These are phyloP conservation scores for Metschnikowia koreensis DNA, from an alignment of 805 yeast genomes.

Conservation along the genomic window DNA sequence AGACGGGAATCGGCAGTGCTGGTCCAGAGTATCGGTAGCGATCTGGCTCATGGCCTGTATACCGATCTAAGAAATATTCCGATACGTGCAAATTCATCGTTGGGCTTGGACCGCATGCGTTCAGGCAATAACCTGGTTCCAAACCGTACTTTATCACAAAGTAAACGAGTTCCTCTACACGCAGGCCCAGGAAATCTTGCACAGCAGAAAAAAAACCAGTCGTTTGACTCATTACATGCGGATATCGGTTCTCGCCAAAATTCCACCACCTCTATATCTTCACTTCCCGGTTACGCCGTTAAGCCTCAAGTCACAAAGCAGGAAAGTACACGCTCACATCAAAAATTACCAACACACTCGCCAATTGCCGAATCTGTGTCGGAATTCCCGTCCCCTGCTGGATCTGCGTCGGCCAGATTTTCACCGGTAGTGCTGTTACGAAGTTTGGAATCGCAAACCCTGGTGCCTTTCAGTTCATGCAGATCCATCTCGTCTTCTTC, in stretches of 20 bases:
- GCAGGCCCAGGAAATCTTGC: conserved; percentile 14
- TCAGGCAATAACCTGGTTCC: conserved; percentile 5
- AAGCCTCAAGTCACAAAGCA: not conserved
- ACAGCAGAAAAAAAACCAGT: conserved; percentile 16
- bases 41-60: conserved; percentile 18
- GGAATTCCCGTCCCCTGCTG: conserved; percentile 4
- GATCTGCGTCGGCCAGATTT: not conserved
- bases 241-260: conserved; percentile 13
- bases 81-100: conserved; percentile 16
- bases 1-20: conserved; percentile 17
- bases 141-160: conserved; percentile 9
- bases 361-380: conserved; percentile 5
- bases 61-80: conserved; percentile 13
- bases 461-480: not conserved
- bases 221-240: conserved; percentile 16
- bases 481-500: conserved; percentile 11
- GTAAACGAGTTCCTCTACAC: conserved; percentile 9
- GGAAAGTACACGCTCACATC: conserved; percentile 2
- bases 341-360: conserved; percentile 3
- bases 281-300: conserved; percentile 1
- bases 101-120: conserved; percentile 19
- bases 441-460: not conserved
- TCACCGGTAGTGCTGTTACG: not conserved
- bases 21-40: conserved; percentile 17
- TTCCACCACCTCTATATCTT: conserved; percentile 10